Base-by-base conservation (phyloP, 768 basidiomycete species). In the Strobilomyces dryophilus region DNA sequence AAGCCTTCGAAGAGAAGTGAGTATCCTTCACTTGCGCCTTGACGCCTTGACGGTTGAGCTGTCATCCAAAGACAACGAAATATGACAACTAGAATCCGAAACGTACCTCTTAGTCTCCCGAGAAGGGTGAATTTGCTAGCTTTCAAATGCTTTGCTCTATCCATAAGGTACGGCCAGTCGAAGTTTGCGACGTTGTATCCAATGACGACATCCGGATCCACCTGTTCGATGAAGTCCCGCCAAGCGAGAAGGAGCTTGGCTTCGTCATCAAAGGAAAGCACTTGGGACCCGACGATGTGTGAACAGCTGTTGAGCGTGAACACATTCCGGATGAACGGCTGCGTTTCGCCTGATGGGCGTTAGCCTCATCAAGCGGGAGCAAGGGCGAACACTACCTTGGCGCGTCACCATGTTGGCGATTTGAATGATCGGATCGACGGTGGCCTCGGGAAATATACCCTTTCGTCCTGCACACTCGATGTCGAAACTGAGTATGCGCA, bases 321-420 rank as follows among this genome's bases (percentile, higher is more conserved):
- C 26, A 98, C 79, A 59, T 99, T 99, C 14, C 95, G 85, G 55
- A 99, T 86, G 71, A 98, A 99, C 0, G 97, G 97, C 53, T 92
- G 85, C 40, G 75, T 76, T 62, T 98, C 95, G 60, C 95, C 95
- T 95, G 60, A 24, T n/a, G 31, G 34, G 39, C 26, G 26, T 66
- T n/a, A 61, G 49, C 12, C 32, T 26, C 9, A 12, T 42, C 21
- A 20, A 20, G 42, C 1, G 20, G n/a, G 21, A 1, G 10, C 6
- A 41, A 3, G 8, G 37, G 24, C 29, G 3, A 6, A 29, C 29
- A 15, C 58, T 73, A 92, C 95, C 95, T 81, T 99, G 97, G 5
- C 89, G 80, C 34, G 95, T 98, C 11, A 98, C 95, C 97, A 98
- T 98, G 68, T 92, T 97, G 1, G 95, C 97, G 54, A 98, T 98